Base-by-base conservation (phyloP, 2,329 filamentous ascomycete species). In the Colletotrichum navitas region DNA sequence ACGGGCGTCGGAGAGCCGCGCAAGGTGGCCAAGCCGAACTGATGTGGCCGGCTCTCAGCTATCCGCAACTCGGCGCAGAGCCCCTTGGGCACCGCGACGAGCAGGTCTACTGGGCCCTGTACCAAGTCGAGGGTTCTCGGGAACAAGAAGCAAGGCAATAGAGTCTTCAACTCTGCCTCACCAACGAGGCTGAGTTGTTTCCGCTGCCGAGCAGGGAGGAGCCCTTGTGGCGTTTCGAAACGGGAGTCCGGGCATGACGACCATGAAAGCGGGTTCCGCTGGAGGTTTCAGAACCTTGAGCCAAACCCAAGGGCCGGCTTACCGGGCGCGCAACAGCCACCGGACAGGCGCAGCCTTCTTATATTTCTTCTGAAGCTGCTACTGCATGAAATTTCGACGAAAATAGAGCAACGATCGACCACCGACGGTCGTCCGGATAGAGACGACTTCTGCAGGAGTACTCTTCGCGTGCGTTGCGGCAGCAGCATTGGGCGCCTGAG, bases 11-110 rank as follows among this genome's bases (percentile, higher is more conserved):
- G 86, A 75, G 96, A 98, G 87, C 83, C 84, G 75, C 91, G 96
- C 80, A 99, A 99, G 85, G 96, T 98, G 71, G 96, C 96, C 26
- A 96, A 97, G 83, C 96, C 96, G 34, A 93, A 93, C 78, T 96
- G 88, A 93, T 70, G 41, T 16, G 14, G 1, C 7, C n/a, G 2
- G 16, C 5, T 29, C 8, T 26, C 29, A 10, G 39, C 45, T 43
- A 52, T 36, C 63, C 39, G 63, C 43, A 66, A 26, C 32, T 21
- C 58, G 58, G 58, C 26, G 12, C 41, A 32, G 51, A 58, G 55
- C 32, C 10, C n/a, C 8, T 14, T 14, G 26, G 47, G n/a, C 36
- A 21, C 26, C 47, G 32, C 32, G 34, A 51, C n/a, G 54, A 54
- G 60, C 63, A 49, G 39, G 63, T 29, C 29, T 18, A 24, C 26